phyloP scores from a whole-genome alignment of 306 rosid species.

The Chamaecrista fasciculata region DNA sequence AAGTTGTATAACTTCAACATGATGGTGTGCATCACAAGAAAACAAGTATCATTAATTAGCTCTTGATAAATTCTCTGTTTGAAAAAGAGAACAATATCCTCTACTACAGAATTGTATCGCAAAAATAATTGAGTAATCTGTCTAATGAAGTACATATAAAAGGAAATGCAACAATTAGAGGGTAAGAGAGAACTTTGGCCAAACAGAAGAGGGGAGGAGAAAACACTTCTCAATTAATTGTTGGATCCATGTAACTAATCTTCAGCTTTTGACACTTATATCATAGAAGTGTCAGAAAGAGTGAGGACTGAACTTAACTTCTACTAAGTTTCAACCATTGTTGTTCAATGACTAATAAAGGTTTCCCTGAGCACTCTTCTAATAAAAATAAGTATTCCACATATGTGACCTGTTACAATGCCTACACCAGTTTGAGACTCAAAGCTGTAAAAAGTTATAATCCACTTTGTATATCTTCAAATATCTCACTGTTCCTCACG shows the following conservation, averaged over 20 bases:
- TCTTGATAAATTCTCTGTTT: not conserved
- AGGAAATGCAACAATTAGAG: not conserved
- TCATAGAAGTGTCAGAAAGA: not conserved
- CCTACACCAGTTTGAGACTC: not conserved
- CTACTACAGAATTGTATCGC: not conserved
- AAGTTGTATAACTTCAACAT: conserved; percentile 22
- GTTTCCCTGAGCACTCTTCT: not conserved
- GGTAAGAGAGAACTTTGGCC: too few relatives aligned
- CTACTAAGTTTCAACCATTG: conserved; percentile 1
- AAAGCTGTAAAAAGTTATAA: not conserved
- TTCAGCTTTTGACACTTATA: too few relatives aligned
- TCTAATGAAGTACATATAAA: not conserved
- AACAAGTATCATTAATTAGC: not conserved
- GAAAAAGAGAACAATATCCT: not conserved
- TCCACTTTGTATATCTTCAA: not conserved
- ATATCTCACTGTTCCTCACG: not conserved
- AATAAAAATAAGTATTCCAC: not conserved
- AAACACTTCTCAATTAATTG: not conserved
- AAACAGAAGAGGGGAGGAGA: not conserved
- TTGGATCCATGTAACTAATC: conserved; percentile 20
- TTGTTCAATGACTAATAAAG: not conserved
- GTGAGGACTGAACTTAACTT: not conserved
- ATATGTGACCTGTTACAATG: not conserved
- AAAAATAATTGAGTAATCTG: conserved; percentile 18
- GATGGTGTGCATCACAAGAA: conserved; percentile 8